Base-by-base conservation (phyloP, 306 rosid genomes). In the Cucurbita pepo region DNA sequence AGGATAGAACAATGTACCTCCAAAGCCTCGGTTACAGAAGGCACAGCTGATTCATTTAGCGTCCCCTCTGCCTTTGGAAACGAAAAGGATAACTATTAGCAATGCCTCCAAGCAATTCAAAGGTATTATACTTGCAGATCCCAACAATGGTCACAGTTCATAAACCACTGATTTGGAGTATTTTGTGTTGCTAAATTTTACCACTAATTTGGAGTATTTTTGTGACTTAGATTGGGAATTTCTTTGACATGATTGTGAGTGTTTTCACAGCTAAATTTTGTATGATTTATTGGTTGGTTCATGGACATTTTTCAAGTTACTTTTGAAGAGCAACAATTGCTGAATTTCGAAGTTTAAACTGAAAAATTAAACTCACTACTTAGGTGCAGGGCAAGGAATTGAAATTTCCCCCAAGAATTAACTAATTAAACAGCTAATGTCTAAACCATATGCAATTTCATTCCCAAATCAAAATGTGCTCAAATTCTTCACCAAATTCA, bases 11-110 rank as follows among this genome's bases (percentile, higher is more conserved):
- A 66, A 70, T 19, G 40, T 81, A 90, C 96, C 96, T 88, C 86
- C 74, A 90, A 74, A 47, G 92, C 88, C 62, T 77, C 81, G 69
- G 79, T 82, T 79, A 90, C 84, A 8, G 77, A 10, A 38, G 96
- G 92, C 77, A 92, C 66, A 75, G 83, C 82, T 8, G 88, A 18
- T 73, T 90, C 97, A 72, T 71, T 88, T 86, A 87, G 56, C 53
- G 87, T 75, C 77, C 97, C 97, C 81, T 92, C 97, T 51, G 97
- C 97, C 96, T 92, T 72, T 72, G 80, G 19, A 82, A 66, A 63
- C 36, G 43, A 63, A 63, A 82, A 79, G 18, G 5, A 57, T 40
- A 16, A 69, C 40, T 14, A 56, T 80, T 21, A 83, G 73, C 38
- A 37, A n/a, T 37, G 41, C 19, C 44, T 61, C 66, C 61, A 75